phyloP scores from a whole-genome alignment of 2,329 filamentous ascomycete species.

The Sarocladium oryzae region DNA sequence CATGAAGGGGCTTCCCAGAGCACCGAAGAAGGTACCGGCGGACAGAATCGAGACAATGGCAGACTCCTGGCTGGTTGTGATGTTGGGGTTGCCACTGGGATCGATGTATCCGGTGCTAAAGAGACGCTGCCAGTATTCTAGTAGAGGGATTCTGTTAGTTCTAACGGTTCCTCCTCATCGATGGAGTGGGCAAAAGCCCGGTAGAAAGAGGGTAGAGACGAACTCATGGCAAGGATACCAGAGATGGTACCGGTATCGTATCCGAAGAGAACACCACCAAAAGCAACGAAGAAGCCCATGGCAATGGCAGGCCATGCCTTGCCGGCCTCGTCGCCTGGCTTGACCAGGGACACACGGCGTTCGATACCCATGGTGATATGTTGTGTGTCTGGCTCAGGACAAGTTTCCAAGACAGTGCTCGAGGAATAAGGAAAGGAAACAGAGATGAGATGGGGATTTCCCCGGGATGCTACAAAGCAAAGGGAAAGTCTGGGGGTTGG shows the following conservation, averaged over 20 bases:
- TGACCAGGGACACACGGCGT: slow-evolving; percentile 15
- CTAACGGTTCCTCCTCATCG: too few species aligned
- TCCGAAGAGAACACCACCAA: slow-evolving; percentile 50
- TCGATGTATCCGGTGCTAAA: slow-evolving; percentile 23
- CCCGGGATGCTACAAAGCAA: too few species aligned
- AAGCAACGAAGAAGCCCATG: slow-evolving; percentile 49
- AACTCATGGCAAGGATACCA: slow-evolving; percentile 44
- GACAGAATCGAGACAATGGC: slow-evolving; percentile 71
- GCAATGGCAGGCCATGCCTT: slow-evolving; percentile 48
- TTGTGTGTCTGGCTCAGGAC: background rate
- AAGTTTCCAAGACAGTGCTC: too few species aligned
- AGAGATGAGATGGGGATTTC: too few species aligned
- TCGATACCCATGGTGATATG: slow-evolving; percentile 6
- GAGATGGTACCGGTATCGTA: slow-evolving; percentile 48
- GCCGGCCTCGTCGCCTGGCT: slow-evolving; percentile 42
- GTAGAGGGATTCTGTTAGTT: background rate
- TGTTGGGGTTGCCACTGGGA: slow-evolving; percentile 16
- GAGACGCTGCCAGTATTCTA: slow-evolving; percentile 37
- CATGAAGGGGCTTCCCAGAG: slow-evolving; percentile 49
- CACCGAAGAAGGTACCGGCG: slow-evolving; percentile 62
- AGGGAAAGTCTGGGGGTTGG: background rate
- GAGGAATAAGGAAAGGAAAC: too few species aligned
- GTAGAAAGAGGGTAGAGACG: background rate
- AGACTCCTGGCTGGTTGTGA: slow-evolving; percentile 51
- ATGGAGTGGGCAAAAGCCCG: too few species aligned